Conservation (phyloP, 2,329 filamentous ascomycete species). For the Fusarium miscanthi region DNA sequence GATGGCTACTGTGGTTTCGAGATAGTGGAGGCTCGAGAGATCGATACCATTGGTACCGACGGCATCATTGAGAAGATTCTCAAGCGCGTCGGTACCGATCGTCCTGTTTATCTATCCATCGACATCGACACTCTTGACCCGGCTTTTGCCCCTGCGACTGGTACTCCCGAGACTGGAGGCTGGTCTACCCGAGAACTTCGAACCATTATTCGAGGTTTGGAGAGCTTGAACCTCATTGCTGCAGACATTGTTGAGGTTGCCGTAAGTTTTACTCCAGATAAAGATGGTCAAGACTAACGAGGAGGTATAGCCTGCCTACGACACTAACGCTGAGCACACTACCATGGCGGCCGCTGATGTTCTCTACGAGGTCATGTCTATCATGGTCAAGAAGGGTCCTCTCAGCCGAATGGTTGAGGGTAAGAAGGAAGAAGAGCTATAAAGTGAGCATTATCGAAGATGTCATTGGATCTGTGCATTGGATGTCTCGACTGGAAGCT, state of each 20-base stretch:
- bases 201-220: conserved; percentile 76
- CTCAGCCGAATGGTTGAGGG: conserved; percentile 61
- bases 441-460: no score
- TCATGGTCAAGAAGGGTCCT: conserved; percentile 84
- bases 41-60: conserved; percentile 64
- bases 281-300: not conserved
- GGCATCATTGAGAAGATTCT: conserved; percentile 84
- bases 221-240: conserved; percentile 75
- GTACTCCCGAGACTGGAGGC: conserved; percentile 80
- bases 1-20: conserved; percentile 83
- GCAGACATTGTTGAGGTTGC: conserved; percentile 78
- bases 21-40: conserved; percentile 74
- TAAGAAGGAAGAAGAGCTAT: conserved; percentile 18
- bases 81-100: conserved; percentile 76
- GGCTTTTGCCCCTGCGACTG: conserved; percentile 80
- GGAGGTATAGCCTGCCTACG: conserved; percentile 68
- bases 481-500: no score
- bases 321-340: conserved; percentile 77
- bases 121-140: conserved; percentile 89
- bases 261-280: conserved; percentile 26
- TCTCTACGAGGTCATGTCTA: conserved; percentile 81
- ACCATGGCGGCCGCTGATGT: conserved; percentile 79
- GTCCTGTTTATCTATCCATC: conserved; percentile 83
- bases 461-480: no score
- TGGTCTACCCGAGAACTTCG: conserved; percentile 80